Base-by-base conservation (phyloP, 192 early-diverging fungal genomes). In the Radiomyces spectabilis region DNA sequence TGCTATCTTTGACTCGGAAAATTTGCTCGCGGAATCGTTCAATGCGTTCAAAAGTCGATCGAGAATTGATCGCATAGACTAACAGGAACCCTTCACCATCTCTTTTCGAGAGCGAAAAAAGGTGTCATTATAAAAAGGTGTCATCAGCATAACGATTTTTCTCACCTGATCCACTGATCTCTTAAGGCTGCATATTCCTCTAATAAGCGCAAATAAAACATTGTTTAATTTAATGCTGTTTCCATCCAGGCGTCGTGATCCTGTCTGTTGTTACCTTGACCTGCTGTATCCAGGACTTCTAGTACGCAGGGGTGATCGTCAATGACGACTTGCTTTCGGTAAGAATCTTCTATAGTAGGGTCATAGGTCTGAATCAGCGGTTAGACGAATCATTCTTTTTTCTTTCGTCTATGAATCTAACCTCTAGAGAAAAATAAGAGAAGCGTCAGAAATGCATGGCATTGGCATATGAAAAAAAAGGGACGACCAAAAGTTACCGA, bases 341-440 rank as follows among this genome's bases (percentile, higher is more conserved):
- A 98, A 19, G 91, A 94, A 69, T 95, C 95, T 69, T 98, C 95
- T 50, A 95, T 98, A 12, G 95, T 98, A 43, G 95, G 95, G 74
- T 97, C 93, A 63, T 96, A 98, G 59, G 90, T 95, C 78, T 86
- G 32, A 32, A 34, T 3, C 25, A 30, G 22, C 32, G 12, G n/a
- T 24, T 51, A 35, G 19, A 18, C n/a, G 18, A 21, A 22, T 10
- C 29, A 42, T 35, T 24, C 25, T 15, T 7, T 2, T 48, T 26
- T 38, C 12, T 19, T 48, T 43, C 13, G 12, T 6, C 6, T 22
- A 26, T 46, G 19, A 12, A n/a, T 46, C 15, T 46, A 27, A 41
- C 35, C 4, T 27, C 31, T 46, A 61, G 16, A 29, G 46, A 27
- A 38, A 16, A 53, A 59, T 5, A 27, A 25, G 40, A 44, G 13